Base-by-base conservation (phyloP, 305 asterid genomes). In the Ajuga reptans region DNA sequence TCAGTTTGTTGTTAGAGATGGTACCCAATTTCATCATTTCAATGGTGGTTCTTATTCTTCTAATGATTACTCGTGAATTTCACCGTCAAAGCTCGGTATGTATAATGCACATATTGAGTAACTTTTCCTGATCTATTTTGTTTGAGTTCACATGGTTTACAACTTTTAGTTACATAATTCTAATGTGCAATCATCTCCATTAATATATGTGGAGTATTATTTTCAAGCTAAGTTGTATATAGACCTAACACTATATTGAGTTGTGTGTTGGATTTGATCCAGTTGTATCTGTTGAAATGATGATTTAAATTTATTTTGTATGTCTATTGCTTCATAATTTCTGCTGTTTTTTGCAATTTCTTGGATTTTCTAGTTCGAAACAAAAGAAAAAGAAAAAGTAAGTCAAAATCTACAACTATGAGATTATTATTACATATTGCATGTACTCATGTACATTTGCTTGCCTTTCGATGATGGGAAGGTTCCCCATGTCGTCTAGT, bases 21-120 rank as follows among this genome's bases (percentile, higher is more conserved):
- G 93, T 0, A 85, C 97, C 27, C 89, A 93, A 47, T 92, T 92
- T 79, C 97, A 90, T 77, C 98, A 90, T 81, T 92, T 90, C 64
- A 74, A 50, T 39, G 80, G 58, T 1, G 98, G 97, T 15, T 62
- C 82, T 55, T 92, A 97, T 80, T 92, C 98, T 60, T 92, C 97
- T 69, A 83, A 87, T 24, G 97, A 92, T 64, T 92, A 85, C 72
- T 92, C 97, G 98, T 87, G 85, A 84, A 54, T 49, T 59, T n/a
- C 43, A 39, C 51, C 17, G 50, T 56, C 11, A 4, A 14, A 55
- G 56, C 24, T 36, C 9, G 15, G 42, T 47, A 24, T n/a, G 64
- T 12, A 42, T 49, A 10, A 58, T 57, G 57, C 50, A 70, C 41
- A 31, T 53, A 42, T 52, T 11, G 53, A 65, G 34, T 65, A 57